phyloP scores from a whole-genome alignment of 108 stramenopile species.

The Nitzschia inconspicua region DNA sequence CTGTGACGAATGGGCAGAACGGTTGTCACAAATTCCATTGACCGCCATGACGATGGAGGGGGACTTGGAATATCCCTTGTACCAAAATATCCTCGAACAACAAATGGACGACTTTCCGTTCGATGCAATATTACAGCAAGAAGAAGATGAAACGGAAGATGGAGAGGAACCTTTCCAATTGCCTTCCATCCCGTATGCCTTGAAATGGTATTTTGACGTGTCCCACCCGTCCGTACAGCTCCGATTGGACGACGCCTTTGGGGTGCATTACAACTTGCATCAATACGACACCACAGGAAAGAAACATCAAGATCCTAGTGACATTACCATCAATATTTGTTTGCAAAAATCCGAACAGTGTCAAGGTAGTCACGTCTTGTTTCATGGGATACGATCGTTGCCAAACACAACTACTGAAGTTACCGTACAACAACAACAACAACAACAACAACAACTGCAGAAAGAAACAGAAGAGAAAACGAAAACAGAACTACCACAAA shows the following conservation, averaged over 20 bases:
- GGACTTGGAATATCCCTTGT: conserved; percentile 50
- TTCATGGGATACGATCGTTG: conserved; percentile 51
- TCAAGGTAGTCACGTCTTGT: conserved; percentile 43
- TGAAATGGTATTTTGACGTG: too few relatives aligned
- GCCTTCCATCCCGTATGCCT: too few relatives aligned
- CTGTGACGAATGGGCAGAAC: conserved; percentile 20
- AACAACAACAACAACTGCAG: not conserved
- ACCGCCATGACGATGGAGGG: conserved; percentile 34
- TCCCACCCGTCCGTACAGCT: conserved; percentile 5
- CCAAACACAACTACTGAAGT: conserved; percentile 16
- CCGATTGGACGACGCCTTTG: conserved; percentile 54
- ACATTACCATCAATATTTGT: conserved; percentile 62
- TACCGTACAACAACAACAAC: not conserved
- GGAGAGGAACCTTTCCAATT: not conserved
- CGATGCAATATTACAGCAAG: conserved; percentile 6
- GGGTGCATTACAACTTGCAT: conserved; percentile 44
- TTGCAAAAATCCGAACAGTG: conserved; percentile 34
- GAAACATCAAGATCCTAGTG: conserved; percentile 56
- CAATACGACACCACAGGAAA: conserved; percentile 43
- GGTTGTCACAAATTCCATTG: conserved; percentile 25
- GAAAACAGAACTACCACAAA: too few relatives aligned
- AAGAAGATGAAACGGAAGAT: not conserved
- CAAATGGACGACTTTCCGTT: conserved; percentile 43
- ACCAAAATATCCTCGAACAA: conserved; percentile 61
- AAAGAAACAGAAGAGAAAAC: not conserved